Conservation (phyloP, 352 stramenopile species). For the Pythium dissimile region DNA sequence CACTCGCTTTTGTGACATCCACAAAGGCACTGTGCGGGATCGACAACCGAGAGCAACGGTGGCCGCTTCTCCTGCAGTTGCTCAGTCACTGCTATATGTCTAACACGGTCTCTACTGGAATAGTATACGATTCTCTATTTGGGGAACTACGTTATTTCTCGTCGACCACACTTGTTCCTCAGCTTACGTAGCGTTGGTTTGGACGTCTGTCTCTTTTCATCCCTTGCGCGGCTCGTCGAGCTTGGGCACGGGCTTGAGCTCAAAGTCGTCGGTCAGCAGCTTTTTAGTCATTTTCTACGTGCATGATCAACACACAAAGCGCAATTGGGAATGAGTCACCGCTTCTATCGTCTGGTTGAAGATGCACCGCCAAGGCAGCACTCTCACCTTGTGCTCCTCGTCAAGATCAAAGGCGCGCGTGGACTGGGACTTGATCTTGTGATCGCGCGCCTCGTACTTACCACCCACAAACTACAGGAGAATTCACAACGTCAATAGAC, state of each 20-base stretch:
- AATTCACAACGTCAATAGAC: too few species aligned
- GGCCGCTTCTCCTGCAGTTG: too few species aligned
- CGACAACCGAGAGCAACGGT: neutral
- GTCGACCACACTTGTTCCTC: too few species aligned
- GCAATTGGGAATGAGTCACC: neutral
- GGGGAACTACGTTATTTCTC: neutral
- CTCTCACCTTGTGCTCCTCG: conserved; percentile 79
- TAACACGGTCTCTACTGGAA: neutral
- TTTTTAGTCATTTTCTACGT: conserved; percentile 85
- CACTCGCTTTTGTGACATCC: conserved; percentile 8
- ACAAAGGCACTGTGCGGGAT: neutral
- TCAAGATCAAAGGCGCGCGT: conserved; percentile 78
- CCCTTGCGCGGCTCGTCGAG: conserved; percentile 26
- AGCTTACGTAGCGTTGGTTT: too few species aligned
- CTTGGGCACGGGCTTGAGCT: conserved; percentile 76
- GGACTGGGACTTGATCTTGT: conserved; percentile 81
- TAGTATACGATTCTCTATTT: conserved; percentile 8
- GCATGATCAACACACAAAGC: too few species aligned
- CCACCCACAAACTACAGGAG: conserved; percentile 85
- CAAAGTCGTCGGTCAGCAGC: conserved; percentile 76
- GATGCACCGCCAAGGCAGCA: too few species aligned
- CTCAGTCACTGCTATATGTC: too few species aligned
- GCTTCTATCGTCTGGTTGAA: too few species aligned
- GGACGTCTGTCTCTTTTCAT: too few species aligned
- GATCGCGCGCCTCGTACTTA: conserved; percentile 80